These are phyloP conservation scores for Beauveria pseudobassiana DNA, from an alignment of 2,329 filamentous ascomycete species.

Conservation along the genomic window DNA sequence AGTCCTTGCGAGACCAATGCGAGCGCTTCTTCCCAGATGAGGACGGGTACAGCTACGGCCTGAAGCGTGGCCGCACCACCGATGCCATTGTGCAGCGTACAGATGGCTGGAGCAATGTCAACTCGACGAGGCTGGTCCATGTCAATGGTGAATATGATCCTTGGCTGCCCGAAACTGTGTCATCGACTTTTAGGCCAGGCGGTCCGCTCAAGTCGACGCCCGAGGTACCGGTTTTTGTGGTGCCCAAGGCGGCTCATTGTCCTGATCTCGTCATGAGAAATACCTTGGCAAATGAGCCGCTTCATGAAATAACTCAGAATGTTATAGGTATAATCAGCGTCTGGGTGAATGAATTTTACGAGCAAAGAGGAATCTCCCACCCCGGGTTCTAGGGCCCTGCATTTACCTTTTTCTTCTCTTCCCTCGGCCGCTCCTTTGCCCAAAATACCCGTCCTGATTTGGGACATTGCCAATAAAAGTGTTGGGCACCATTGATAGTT, in stretches of 20 bases:
- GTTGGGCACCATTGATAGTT: too few species aligned
- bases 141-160: conserved; percentile 11
- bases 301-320: conserved; percentile 48
- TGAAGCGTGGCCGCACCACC: conserved; percentile 30
- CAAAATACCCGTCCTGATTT: too few species aligned
- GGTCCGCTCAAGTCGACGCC: conserved; percentile 31
- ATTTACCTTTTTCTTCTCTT: too few species aligned
- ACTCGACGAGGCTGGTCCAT: conserved; percentile 10
- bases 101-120: conserved; percentile 6
- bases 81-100: conserved; percentile 25
- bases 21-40: conserved; percentile 10
- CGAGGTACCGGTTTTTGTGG: conserved; percentile 36
- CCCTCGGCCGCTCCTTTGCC: too few species aligned
- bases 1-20: conserved; percentile 6
- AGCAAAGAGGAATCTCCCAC: conserved; percentile 10
- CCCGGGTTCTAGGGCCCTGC: not conserved
- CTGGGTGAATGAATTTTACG: conserved; percentile 54
- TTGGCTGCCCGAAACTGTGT: conserved; percentile 5
- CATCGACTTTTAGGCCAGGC: conserved; percentile 6
- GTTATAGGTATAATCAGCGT: conserved; percentile 50
- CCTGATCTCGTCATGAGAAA: conserved; percentile 58
- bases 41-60: conserved; percentile 18
- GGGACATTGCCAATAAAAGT: too few species aligned
- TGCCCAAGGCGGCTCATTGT: conserved; percentile 45
- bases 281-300: conserved; percentile 44